These are phyloP conservation scores for Panellus pusillus DNA, from an alignment of 768 basidiomycete genomes.

Conservation along the genomic window DNA sequence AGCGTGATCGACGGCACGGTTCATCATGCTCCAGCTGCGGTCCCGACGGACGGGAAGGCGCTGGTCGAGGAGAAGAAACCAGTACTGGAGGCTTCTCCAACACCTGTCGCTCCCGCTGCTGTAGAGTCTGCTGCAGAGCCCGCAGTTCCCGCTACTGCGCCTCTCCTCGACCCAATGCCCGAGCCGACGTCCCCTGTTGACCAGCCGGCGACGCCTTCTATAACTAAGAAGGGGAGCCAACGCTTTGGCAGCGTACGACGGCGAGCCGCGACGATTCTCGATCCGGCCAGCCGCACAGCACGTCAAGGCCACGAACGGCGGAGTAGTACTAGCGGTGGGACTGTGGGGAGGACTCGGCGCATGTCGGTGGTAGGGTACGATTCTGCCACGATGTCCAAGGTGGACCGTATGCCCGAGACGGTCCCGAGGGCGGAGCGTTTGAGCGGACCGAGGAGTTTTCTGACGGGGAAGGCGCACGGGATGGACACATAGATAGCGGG, in stretches of 20 bases:
- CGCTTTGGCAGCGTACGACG: slow-evolving; percentile 60
- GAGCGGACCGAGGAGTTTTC: slow-evolving; percentile 30
- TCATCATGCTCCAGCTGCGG: slow-evolving; percentile 20
- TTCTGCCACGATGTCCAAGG: slow-evolving; percentile 32
- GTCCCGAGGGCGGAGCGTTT: slow-evolving; percentile 38
- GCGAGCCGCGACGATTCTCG: slow-evolving; percentile 76
- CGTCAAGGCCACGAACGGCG: slow-evolving; percentile 62
- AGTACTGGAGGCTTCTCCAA: background rate
- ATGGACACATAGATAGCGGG: slow-evolving; percentile 41
- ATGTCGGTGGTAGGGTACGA: slow-evolving; percentile 65
- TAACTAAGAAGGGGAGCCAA: slow-evolving; percentile 29
- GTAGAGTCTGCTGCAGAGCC: slow-evolving; percentile 88
- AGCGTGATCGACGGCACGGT: slow-evolving; percentile 46
- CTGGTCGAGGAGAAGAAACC: slow-evolving; percentile 26
- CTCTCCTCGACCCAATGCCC: slow-evolving; percentile 20
- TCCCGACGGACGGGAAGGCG: slow-evolving; percentile 34
- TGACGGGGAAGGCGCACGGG: slow-evolving; percentile 34
- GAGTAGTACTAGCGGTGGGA: slow-evolving; percentile 71
- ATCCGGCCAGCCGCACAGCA: slow-evolving; percentile 59
- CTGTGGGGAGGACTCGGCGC: slow-evolving; percentile 66
- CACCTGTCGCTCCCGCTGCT: slow-evolving; percentile 31
- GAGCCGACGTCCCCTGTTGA: slow-evolving; percentile 14
- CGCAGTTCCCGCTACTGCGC: background rate
- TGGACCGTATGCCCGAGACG: slow-evolving; percentile 51
- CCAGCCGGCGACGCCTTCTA: slow-evolving; percentile 1